Base-by-base conservation (phyloP, 768 basidiomycete species). In the Multifurca ochricompacta region DNA sequence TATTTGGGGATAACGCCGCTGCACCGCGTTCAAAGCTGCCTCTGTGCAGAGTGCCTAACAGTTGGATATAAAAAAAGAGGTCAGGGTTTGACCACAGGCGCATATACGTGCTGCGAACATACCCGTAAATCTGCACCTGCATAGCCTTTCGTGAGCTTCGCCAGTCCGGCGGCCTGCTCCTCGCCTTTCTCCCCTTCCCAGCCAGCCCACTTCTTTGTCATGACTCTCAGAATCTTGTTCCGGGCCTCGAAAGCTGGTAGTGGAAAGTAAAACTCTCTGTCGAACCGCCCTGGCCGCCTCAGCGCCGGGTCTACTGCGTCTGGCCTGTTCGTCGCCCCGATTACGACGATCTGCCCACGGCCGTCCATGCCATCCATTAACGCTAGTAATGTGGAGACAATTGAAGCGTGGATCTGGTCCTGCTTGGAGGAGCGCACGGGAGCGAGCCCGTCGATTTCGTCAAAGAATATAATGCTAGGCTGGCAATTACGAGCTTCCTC, bases 281-380 rank as follows among this genome's bases (percentile, higher is more conserved):
- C 96, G 63, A 99, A 98, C 56, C 96, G 76, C 16, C 96, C 96
- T 0, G 95, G 96, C 23, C 96, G 76, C 28, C 96, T 77, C 46
- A 99, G 70, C 1, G 96, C 96, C 18, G 96, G 92, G 69, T 99
- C 96, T 53, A 99, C 85, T n/a, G 93, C 89, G 68, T 99, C 96
- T 0, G 95, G 95, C 56, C 96, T 70, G 67, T 99, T 99, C 3
- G 96, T 99, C 2, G 96, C 96, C 27, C 96, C 96, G 62, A 98
- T 98, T 28, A 99, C 91, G 25, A 98, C 80, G 16, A 99, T 95
- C 68, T 97, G 93, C 1, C 93, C 94, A 48, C 96, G 81, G 1
- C 94, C 94, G 59, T 99, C 96, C 95, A 98, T 98, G 40, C 95
- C 96, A 67, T 98, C 96, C 96, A 98, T 98, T 40, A 98, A 76